These are phyloP conservation scores for Meyerozyma guilliermondii DNA, from an alignment of 1,139 yeast species.

Conservation along the genomic window DNA sequence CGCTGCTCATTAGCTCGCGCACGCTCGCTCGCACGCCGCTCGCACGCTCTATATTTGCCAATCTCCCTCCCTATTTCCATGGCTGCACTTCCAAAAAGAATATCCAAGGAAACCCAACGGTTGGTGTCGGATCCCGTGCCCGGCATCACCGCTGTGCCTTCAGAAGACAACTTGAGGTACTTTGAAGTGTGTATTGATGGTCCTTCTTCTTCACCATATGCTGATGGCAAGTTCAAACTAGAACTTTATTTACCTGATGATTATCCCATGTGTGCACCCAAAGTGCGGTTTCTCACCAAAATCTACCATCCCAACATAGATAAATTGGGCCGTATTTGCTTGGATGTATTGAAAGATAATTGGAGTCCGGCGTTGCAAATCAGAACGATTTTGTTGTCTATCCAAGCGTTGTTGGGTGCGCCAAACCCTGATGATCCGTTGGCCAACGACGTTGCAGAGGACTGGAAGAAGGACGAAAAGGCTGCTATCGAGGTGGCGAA, in stretches of 20 bases:
- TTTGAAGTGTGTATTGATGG: slow-evolving; percentile 86
- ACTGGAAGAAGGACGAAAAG: slow-evolving; percentile 85
- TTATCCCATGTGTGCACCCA: slow-evolving; percentile 92
- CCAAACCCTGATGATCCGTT: slow-evolving; percentile 98
- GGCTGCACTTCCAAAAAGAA: slow-evolving; percentile 80
- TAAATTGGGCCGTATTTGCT: slow-evolving; percentile 88
- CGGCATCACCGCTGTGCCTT: slow-evolving; percentile 89
- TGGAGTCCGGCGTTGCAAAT: slow-evolving; percentile 99
- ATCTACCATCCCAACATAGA: slow-evolving; percentile 97
- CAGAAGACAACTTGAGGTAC: slow-evolving; percentile 87
- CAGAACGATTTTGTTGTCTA: slow-evolving; percentile 85
- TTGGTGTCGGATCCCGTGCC: slow-evolving; percentile 93
- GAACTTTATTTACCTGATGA: slow-evolving; percentile 85
- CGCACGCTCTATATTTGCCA: not conserved
- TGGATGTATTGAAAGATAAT: slow-evolving; percentile 83
- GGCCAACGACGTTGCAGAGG: slow-evolving; percentile 96
- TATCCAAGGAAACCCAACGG: slow-evolving; percentile 91
- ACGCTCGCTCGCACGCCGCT: not conserved
- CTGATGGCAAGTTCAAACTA: slow-evolving; percentile 67
- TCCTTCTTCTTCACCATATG: slow-evolving; percentile 82
- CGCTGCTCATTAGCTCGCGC: too few species aligned
- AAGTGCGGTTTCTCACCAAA: slow-evolving; percentile 85
- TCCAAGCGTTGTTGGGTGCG: slow-evolving; percentile 90
- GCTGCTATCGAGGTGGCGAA: slow-evolving; percentile 80
- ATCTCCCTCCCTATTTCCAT: slow-evolving; percentile 17